Percentiles rank a stretch among this genome's conserved stretches.
Conservation (phyloP, 2,329 filamentous ascomycete species). For the Orbilia brochopaga region DNA sequence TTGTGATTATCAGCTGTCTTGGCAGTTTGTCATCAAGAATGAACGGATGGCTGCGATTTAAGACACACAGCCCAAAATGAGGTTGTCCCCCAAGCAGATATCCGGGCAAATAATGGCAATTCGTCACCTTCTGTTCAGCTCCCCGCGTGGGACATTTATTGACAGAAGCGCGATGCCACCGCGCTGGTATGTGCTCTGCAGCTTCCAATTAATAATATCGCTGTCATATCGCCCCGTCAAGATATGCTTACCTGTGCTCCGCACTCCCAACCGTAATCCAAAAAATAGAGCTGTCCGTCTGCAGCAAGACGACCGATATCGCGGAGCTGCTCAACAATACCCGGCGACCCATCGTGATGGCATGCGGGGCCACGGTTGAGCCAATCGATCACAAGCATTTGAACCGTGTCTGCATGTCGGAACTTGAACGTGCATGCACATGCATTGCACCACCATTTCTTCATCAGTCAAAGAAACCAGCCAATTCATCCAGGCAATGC, state of each 20-base stretch:
- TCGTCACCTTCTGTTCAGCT: neutral
- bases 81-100: too few relatives aligned
- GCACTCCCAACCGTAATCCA: neutral
- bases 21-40: neutral
- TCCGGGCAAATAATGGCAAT: neutral
- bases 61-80: neutral
- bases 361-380: neutral
- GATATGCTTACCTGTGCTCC: neutral
- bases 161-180: neutral
- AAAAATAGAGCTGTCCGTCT: neutral
- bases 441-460: neutral
- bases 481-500: neutral
- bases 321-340: neutral
- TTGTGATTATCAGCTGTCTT: neutral
- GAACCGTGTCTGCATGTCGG: slow-evolving; percentile 3
- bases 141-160: neutral
- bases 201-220: neutral
- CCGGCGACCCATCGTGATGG: neutral
- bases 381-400: neutral
- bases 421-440: slow-evolving; percentile 3
- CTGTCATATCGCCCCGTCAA: neutral
- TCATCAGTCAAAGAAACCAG: too few relatives aligned
- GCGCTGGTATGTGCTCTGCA: neutral
- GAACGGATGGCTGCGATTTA: neutral
- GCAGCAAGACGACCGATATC: neutral